phyloP scores from a whole-genome alignment of 2,329 filamentous ascomycete species.

The Fusarium oligoseptatum region DNA sequence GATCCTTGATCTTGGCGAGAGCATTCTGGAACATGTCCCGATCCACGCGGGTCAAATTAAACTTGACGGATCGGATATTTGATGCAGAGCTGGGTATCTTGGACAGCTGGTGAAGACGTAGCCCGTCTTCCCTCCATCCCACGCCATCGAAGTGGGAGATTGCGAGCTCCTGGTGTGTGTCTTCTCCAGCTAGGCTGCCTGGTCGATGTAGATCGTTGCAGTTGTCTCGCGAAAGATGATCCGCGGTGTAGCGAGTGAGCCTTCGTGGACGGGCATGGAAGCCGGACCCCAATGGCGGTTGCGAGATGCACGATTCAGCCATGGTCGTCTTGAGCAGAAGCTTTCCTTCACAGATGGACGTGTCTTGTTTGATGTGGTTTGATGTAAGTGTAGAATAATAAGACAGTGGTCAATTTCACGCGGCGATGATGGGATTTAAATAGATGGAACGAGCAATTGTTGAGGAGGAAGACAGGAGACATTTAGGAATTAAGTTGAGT shows the following conservation, averaged over 20 bases:
- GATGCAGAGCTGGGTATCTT: conserved; percentile 56
- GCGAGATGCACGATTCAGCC: background rate
- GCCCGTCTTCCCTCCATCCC: conserved; percentile 61
- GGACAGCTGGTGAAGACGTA: conserved; percentile 60
- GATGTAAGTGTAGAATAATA: background rate
- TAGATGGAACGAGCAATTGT: background rate
- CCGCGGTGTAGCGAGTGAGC: conserved; percentile 59
- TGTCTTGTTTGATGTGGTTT: background rate
- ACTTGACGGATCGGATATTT: conserved; percentile 58
- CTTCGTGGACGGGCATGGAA: conserved; percentile 51
- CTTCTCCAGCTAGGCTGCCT: background rate
- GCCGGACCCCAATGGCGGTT: background rate
- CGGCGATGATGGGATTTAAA: background rate
- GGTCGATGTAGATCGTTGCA: conserved; percentile 57
- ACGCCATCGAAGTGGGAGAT: conserved; percentile 56
- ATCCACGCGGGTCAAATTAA: conserved; percentile 55
- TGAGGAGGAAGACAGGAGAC: background rate
- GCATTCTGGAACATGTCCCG: conserved; percentile 14
- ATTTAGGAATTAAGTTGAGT: background rate
- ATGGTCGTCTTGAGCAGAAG: background rate
- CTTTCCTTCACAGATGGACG: background rate
- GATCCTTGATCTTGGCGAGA: background rate
- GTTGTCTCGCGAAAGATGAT: conserved; percentile 54
- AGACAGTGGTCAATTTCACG: background rate
- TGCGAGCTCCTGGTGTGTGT: conserved; percentile 14